Percentiles rank a stretch among this genome's conserved stretches.
phyloP scores from a whole-genome alignment of 371 early-diverging fungal species.

The Mortierella sp. region DNA sequence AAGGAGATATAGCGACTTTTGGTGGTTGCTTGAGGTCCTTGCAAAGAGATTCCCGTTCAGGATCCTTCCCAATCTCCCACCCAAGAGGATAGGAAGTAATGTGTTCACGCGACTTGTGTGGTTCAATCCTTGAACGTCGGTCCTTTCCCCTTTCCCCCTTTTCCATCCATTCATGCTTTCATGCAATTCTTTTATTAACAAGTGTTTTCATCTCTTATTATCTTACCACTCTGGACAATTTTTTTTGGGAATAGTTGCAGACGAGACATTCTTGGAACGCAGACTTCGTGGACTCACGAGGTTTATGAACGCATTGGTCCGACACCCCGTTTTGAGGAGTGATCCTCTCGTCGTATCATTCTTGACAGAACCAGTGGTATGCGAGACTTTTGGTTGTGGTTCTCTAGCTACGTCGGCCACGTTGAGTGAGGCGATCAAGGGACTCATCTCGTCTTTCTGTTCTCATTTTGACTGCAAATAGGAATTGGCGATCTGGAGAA shows the following conservation, averaged over 20 bases:
- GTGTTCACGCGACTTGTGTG: not conserved
- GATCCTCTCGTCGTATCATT: slow-evolving; percentile 78
- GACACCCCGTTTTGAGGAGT: slow-evolving; percentile 80
- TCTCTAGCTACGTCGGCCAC: too few relatives aligned
- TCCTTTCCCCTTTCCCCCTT: not conserved
- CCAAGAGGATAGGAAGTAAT: slow-evolving; percentile 75
- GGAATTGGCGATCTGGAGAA: slow-evolving; percentile 61
- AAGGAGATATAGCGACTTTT: slow-evolving; percentile 91
- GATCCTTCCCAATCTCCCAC: slow-evolving; percentile 77
- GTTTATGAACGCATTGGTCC: slow-evolving; percentile 82
- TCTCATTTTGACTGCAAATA: not conserved
- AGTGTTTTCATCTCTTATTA: slow-evolving; percentile 13
- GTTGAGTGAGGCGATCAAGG: not conserved
- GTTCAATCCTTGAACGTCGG: not conserved
- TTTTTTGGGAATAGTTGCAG: slow-evolving; percentile 61
- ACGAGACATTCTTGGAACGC: slow-evolving; percentile 81
- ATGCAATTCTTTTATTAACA: not conserved
- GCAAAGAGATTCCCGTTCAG: slow-evolving; percentile 83
- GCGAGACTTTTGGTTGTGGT: not conserved
- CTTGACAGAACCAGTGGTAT: slow-evolving; percentile 78
- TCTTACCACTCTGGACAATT: not conserved
- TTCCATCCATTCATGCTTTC: not conserved
- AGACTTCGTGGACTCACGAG: slow-evolving; percentile 80
- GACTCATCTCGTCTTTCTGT: not conserved
- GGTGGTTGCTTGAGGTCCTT: slow-evolving; percentile 84